Evolutionary conservation across 1,284 basidiomycete species (phyloP).

Genomic region (Marasmius fiardii): DNA sequence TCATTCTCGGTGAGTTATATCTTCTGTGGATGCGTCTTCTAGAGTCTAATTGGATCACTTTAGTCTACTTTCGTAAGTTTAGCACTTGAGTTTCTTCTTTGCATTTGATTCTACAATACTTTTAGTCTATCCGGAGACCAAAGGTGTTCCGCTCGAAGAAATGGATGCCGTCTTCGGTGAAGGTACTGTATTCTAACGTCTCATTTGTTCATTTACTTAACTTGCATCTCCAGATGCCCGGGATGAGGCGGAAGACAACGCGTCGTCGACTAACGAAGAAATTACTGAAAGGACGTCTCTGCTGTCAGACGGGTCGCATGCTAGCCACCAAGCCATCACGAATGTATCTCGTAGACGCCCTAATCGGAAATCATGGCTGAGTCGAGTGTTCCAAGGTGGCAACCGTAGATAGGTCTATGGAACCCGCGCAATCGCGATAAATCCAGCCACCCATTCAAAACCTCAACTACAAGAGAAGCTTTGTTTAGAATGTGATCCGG

Average conservation of each 20-base stretch:
- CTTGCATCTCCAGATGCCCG: slow-evolving; percentile 40
- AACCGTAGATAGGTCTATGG: slow-evolving; percentile 28
- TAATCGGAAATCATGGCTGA: slow-evolving; percentile 39
- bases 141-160: slow-evolving; percentile 75
- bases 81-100: slow-evolving; percentile 1
- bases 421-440: not conserved
- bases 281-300: slow-evolving; percentile 54
- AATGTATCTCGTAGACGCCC: slow-evolving; percentile 20
- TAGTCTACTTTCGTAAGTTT: slow-evolving; percentile 72
- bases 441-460: not conserved
- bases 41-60: slow-evolving; percentile 7
- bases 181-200: slow-evolving; percentile 38
- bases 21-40: slow-evolving; percentile 9
- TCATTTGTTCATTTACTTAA: not conserved
- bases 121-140: slow-evolving; percentile 81
- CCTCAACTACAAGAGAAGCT: too few relatives aligned
- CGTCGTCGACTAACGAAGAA: slow-evolving; percentile 45
- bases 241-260: slow-evolving; percentile 67
- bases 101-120: slow-evolving; percentile 7
- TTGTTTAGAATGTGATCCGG: too few relatives aligned
- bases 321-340: slow-evolving; percentile 31
- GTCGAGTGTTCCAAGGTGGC: slow-evolving; percentile 47
- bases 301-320: slow-evolving; percentile 36
- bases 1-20: slow-evolving; percentile 62
- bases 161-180: slow-evolving; percentile 84